phyloP scores from a whole-genome alignment of 176 grass and related monocot species.

The Elymus sibiricus region DNA sequence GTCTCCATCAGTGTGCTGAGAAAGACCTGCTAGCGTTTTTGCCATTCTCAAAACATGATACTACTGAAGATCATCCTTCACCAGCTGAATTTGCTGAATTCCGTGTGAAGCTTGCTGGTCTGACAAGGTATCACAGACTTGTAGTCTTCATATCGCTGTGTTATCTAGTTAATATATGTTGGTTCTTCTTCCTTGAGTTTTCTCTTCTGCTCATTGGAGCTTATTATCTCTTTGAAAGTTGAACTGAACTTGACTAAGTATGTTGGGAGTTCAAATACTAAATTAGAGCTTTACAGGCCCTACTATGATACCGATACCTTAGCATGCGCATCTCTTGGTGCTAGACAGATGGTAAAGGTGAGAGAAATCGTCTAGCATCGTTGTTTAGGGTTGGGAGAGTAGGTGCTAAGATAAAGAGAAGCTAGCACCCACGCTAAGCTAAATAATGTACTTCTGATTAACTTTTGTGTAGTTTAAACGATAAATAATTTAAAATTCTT shows the following conservation, averaged over 20 bases:
- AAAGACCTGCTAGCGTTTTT: constrained; percentile 72
- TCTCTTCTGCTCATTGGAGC: not conserved
- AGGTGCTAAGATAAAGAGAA: not conserved
- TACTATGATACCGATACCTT: not conserved
- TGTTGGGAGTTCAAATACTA: not conserved
- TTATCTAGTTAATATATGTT: not conserved
- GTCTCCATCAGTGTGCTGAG: constrained; percentile 94
- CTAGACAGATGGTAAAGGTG: not conserved
- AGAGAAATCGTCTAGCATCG: not conserved
- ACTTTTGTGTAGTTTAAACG: not conserved
- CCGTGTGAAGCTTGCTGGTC: constrained; percentile 66
- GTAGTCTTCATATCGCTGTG: not conserved
- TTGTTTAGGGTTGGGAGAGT: not conserved
- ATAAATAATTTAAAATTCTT: not conserved
- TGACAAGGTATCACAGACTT: constrained; percentile 62
- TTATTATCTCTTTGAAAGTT: not conserved
- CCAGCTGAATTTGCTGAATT: constrained; percentile 51
- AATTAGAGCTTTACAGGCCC: no score
- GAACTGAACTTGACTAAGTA: constrained; percentile 10
- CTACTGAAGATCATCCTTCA: constrained; percentile 22
- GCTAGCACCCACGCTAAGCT: not conserved
- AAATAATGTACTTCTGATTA: not conserved
- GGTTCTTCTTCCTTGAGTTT: not conserved
- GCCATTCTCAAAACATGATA: constrained; percentile 13
- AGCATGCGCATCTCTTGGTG: not conserved